Evolutionary conservation across 768 basidiomycete genomes (phyloP).

Genomic region (Termitomyces sp.): DNA sequence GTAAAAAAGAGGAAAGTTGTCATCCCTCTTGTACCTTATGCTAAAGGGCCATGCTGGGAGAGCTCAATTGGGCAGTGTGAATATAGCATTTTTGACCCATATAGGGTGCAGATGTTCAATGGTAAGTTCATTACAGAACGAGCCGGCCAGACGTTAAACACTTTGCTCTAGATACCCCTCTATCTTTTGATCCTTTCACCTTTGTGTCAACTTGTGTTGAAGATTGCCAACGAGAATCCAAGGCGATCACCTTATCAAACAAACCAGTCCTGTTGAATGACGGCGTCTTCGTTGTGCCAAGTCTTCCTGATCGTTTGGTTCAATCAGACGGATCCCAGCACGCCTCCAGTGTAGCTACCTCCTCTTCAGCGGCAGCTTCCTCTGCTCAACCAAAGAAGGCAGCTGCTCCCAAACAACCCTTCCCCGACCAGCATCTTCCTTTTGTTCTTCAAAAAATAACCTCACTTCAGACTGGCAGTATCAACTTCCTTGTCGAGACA

Average conservation of each 20-base stretch:
- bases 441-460: constrained; percentile 62
- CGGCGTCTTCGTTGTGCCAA: constrained; percentile 43
- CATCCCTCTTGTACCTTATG: constrained; percentile 73
- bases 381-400: constrained; percentile 26
- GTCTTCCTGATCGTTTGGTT: constrained; percentile 36
- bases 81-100: constrained; percentile 68
- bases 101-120: constrained; percentile 80
- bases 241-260: constrained; percentile 6
- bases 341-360: constrained; percentile 12
- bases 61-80: constrained; percentile 58
- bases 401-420: constrained; percentile 48
- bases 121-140: constrained; percentile 41
- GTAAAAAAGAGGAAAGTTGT: constrained; percentile 77
- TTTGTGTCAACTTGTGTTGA: constrained; percentile 54
- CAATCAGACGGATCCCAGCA: constrained; percentile 12
- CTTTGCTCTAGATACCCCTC: constrained; percentile 56
- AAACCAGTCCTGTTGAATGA: constrained; percentile 18
- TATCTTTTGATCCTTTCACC: constrained; percentile 75
- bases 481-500: constrained; percentile 67
- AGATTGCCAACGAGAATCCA: constrained; percentile 26
- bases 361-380: constrained; percentile 10
- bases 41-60: constrained; percentile 85
- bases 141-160: neutral
- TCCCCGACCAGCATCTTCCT: constrained; percentile 66
- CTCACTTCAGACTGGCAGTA: constrained; percentile 54